Evolutionary conservation across 2,329 filamentous ascomycete species (phyloP), one percentile per base, ranked within the genome.

Genomic region (Lachnellula subtilissima): DNA sequence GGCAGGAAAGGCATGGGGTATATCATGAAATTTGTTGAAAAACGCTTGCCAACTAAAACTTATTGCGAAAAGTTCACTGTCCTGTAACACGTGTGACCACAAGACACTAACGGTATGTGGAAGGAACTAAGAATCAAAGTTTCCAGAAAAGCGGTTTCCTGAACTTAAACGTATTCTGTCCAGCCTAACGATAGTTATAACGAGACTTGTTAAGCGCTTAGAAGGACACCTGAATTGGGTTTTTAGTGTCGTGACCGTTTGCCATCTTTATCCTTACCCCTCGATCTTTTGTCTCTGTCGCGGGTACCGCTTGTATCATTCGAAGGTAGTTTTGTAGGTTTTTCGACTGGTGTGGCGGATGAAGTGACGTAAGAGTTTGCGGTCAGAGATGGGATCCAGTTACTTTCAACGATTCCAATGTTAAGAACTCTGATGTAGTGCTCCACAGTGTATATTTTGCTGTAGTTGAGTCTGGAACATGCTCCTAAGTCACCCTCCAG

Each of bases 371-470:
- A 52, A 8, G 52, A 58, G 22, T 58, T 58, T 17, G 48, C 48
- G 25, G 37, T 52, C 12, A 58, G 47, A 25, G 43, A 49, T 32
- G 56, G 37, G 5, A 58, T 28, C 19, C 48, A 54, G 17, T 61
- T 22, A 19, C 50, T 57, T 19, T 61, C 48, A n/a, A 64, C 56
- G 32, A 43, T 53, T 11, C 67, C 67, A 17, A 67, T 62, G 11
- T 64, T 66, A 15, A 58, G 56, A 1, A 69, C 65, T 8, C 59
- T 56, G 4, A 65, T 54, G 40, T 65, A 64, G 17, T 67, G 55
- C 39, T 69, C 67, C 2, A 69, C 61, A 0, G 67, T 68, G 42
- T 68, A 68, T 15, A 67, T 46, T 19, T 69, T 69, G 4, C 52
- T 46, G 36, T 65, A 68, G 43, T 69, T 66, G 6, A 69, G 28